These are phyloP conservation scores for Xylariaceae sp. DNA, from an alignment of 2,329 filamentous ascomycete genomes.

Conservation along the genomic window DNA sequence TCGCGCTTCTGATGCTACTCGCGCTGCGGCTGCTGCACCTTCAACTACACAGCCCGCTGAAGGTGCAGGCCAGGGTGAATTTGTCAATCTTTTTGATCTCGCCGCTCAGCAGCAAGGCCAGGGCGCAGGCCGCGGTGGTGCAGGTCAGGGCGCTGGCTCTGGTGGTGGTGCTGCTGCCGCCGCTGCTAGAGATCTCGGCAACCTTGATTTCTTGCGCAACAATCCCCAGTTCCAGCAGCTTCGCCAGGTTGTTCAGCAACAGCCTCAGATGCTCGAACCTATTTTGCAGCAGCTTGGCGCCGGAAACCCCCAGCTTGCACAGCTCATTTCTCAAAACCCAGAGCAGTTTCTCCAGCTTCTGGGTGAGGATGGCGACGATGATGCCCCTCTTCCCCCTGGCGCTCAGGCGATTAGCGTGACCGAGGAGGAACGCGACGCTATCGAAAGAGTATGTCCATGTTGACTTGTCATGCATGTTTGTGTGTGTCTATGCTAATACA, in stretches of 20 bases:
- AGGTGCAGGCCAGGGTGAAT: constrained; percentile 43
- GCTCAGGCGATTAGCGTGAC: constrained; percentile 87
- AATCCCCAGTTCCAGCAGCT: constrained; percentile 98
- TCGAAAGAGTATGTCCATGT: constrained; percentile 66
- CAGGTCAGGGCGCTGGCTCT: constrained; percentile 34
- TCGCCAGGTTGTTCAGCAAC: constrained; percentile 92
- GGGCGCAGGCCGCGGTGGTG: constrained; percentile 39
- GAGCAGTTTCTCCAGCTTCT: constrained; percentile 89
- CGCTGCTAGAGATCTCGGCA: constrained; percentile 54
- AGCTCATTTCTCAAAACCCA: constrained; percentile 85
- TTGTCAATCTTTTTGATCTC: constrained; percentile 87
- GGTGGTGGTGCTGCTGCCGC: constrained; percentile 40
- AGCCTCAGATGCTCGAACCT: constrained; percentile 97
- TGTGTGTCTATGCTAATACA: constrained; percentile 12
- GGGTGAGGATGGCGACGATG: constrained; percentile 80
- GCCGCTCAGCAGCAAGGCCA: constrained; percentile 66
- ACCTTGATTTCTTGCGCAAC: constrained; percentile 87
- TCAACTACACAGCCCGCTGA: constrained; percentile 38
- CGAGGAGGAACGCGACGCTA: constrained; percentile 92
- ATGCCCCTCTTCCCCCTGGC: constrained; percentile 78
- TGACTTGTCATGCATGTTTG: background rate
- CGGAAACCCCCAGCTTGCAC: constrained; percentile 89
- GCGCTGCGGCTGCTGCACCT: constrained; percentile 39
- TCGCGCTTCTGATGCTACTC: constrained; percentile 27
- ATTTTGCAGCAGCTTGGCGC: constrained; percentile 94